Conservation (phyloP, 2,329 filamentous ascomycete species). For the Arachnomyces sp. region DNA sequence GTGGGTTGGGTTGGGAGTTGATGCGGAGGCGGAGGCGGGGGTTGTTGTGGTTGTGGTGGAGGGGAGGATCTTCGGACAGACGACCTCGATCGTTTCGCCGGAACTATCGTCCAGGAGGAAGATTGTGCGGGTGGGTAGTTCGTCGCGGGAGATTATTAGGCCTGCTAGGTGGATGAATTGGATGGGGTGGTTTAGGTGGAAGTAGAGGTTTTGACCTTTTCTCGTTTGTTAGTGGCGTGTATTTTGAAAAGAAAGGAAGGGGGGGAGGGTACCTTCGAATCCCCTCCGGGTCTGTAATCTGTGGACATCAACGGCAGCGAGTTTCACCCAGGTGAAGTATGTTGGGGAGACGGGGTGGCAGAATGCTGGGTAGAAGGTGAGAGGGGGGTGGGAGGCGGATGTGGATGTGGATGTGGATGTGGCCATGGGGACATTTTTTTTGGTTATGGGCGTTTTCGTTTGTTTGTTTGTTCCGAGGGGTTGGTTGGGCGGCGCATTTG, state of each 20-base stretch:
- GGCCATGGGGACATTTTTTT: conserved; percentile 7
- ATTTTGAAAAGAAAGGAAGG: background rate
- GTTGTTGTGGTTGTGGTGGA: conserved; percentile 19
- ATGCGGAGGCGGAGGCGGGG: background rate
- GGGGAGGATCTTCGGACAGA: conserved; percentile 32
- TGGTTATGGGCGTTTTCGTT: background rate
- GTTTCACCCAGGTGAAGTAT: conserved; percentile 56
- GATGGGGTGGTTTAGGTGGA: conserved; percentile 67
- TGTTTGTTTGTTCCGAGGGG: background rate
- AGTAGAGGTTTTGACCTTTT: conserved; percentile 51
- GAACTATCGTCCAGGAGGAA: conserved; percentile 56
- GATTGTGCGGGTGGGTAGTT: conserved; percentile 45
- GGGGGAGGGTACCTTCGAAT: conserved; percentile 42
- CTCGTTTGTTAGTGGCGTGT: conserved; percentile 2
- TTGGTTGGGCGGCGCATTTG: too few species aligned
- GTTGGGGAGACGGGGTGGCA: conserved; percentile 56
- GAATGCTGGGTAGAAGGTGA: conserved; percentile 49
- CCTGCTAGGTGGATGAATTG: conserved; percentile 67
- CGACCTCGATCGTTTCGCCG: conserved; percentile 50
- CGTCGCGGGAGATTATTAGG: conserved; percentile 56
- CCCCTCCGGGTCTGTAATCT: conserved; percentile 39
- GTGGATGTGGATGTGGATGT: background rate
- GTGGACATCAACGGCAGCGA: conserved; percentile 51
- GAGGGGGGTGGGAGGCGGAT: conserved; percentile 2
- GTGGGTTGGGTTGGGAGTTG: conserved; percentile 5